These are phyloP conservation scores for Drechslera avenae DNA, from an alignment of 2,329 filamentous ascomycete genomes.

Conservation along the genomic window DNA sequence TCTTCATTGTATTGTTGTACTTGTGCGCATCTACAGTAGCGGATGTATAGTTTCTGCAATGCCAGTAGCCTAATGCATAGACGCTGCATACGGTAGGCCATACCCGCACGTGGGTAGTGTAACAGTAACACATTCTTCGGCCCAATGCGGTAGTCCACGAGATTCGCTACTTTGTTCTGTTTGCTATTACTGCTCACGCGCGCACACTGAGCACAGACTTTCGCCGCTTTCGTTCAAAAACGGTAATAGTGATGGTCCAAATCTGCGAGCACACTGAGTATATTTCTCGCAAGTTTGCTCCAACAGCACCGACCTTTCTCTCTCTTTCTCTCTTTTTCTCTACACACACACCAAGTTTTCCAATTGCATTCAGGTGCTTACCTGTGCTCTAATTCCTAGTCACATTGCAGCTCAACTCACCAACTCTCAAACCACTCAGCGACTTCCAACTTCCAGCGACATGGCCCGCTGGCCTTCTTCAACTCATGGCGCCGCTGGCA, in stretches of 20 bases:
- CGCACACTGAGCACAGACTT: not conserved
- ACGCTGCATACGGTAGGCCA: too few relatives aligned
- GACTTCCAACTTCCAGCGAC: constrained; percentile 1
- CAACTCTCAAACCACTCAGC: constrained; percentile 6
- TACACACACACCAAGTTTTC: not conserved
- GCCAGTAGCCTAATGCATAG: too few relatives aligned
- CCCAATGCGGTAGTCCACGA: constrained; percentile 9
- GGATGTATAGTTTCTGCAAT: too few relatives aligned
- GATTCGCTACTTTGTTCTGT: too few relatives aligned
- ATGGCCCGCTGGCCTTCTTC: constrained; percentile 37
- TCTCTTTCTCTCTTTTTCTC: too few relatives aligned
- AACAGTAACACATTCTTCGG: constrained; percentile 3
- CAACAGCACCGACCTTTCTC: not conserved
- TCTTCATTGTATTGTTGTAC: too few relatives aligned
- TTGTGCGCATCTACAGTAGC: too few relatives aligned
- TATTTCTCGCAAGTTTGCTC: not conserved
- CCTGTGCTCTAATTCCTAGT: not conserved
- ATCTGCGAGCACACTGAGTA: constrained; percentile 4
- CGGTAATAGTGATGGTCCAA: not conserved
- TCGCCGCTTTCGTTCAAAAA: constrained; percentile 8
- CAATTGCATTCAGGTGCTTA: constrained; percentile 2
- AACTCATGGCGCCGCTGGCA: constrained; percentile 27
- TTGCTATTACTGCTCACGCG: not conserved
- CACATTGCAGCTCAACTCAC: not conserved
- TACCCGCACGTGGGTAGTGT: not conserved